phyloP scores from a whole-genome alignment of 139 green algal genomes.

The Chlamydomonas incerta region DNA sequence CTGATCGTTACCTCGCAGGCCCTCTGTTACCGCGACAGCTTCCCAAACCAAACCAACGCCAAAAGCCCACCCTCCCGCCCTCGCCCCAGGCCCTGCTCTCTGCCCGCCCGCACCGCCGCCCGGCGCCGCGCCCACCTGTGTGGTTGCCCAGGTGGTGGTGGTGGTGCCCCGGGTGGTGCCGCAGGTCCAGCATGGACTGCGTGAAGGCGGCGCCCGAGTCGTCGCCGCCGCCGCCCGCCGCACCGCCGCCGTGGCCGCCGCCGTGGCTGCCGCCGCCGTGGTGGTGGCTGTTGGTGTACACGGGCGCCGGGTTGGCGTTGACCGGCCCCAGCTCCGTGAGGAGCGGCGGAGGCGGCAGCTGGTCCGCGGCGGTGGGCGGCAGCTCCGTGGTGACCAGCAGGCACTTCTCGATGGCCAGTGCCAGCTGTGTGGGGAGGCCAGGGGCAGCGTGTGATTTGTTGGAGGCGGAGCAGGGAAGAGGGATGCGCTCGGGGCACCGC shows the following conservation, averaged over 20 bases:
- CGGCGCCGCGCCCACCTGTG: background rate
- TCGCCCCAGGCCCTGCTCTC: too few species aligned
- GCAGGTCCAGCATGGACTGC: slow-evolving; percentile 26
- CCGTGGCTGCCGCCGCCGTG: background rate
- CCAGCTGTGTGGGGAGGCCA: background rate
- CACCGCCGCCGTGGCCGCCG: background rate
- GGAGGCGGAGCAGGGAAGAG: too few species aligned
- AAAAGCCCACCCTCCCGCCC: too few species aligned
- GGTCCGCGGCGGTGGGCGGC: slow-evolving; percentile 4
- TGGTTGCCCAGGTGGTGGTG: slow-evolving; percentile 20
- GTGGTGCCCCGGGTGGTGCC: slow-evolving; percentile 10
- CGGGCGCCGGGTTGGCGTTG: slow-evolving; percentile 28
- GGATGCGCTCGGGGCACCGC: too few species aligned
- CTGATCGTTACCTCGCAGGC: too few species aligned
- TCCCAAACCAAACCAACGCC: too few species aligned
- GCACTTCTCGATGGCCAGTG: slow-evolving; percentile 68
- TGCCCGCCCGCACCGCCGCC: too few species aligned
- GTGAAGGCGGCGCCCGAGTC: slow-evolving; percentile 31
- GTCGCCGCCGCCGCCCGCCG: background rate
- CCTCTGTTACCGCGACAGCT: too few species aligned
- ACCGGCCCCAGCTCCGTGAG: slow-evolving; percentile 16
- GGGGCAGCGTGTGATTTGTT: too few species aligned
- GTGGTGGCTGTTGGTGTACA: slow-evolving; percentile 23
- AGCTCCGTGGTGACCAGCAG: slow-evolving; percentile 66
- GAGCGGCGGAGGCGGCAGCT: slow-evolving; percentile 32